Evolutionary conservation across 2,329 filamentous ascomycete species (phyloP), one percentile per base, ranked within the genome.

Genomic region (Aphanoascus verrucosus): DNA sequence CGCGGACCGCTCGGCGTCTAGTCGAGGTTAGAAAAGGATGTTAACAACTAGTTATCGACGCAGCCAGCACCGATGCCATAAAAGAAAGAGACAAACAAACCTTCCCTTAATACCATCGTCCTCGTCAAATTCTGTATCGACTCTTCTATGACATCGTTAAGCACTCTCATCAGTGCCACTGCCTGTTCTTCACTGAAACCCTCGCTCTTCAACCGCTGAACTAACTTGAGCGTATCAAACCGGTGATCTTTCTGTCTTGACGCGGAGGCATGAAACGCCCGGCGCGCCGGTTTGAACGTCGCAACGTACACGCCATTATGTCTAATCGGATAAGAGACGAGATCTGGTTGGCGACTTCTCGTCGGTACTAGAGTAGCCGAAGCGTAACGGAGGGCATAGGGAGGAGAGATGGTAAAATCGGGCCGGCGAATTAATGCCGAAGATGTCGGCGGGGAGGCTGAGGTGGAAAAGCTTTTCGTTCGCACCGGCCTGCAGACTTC

Each of bases 221-320:
- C 90, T 67, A 98, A 95, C 73, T 95, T 96, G 57, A 98, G 80
- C 0, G 93, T 98, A 71, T 98, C 93, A 67, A 98, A 98, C 70
- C 98, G 90, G 70, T 98, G 93, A 64, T 96, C 90, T 59, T 86
- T 81, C 50, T 69, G 67, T 49, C 74, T 78, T 37, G 71, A 63
- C 1, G 80, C 67, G 0, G 87, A 85, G 35, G 82, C 79, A 67
- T 89, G 85, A 67, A 62, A 72, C 34, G 69, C 69, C 15, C 67
- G 67, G 19, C 65, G 66, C 11, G 71, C 70, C 11, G 67, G 61
- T 34, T 69, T 69, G 53, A 71, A 74, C 1, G 62, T 57, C 11
- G 72, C 69, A n/a, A 72, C 72, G 55, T 74, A 75, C 7, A 74
- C 71, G 6, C 72, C 72, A 67, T 75, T 72, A 59, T 74, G 64